Base-by-base conservation (phyloP, 768 basidiomycete genomes). In the Lactarius indigo region DNA sequence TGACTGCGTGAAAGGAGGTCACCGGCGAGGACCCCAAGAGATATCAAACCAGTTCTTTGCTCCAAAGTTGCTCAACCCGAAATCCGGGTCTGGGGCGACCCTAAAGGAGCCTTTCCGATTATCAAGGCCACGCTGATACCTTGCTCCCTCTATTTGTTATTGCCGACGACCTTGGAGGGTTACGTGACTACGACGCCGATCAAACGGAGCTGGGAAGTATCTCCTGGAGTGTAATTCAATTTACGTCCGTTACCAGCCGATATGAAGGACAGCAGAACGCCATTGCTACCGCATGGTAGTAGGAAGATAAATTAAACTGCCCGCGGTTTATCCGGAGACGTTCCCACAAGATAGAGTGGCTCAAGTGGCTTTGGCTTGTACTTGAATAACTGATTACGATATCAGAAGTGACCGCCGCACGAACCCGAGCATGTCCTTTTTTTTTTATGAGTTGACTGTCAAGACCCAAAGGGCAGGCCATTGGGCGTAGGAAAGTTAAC, bases 151-250 rank as follows among this genome's bases (percentile, higher is more conserved):
- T 78, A 50, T 84, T 81, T 76, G 83, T 83, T 10, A 80, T 84
- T 72, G 72, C 77, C 47, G 75, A 79, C 13, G 80, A 37, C 79
- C 59, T 57, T 68, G 13, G 83, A 81, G n/a, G 6, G 58, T 86
- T 87, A 72, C 83, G 84, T 68, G 71, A 74, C 61, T 81, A 81
- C 72, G 79, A 80, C 7, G 87, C 89, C 7, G 88, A 85, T 72
- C 85, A 90, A 75, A 75, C 85, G 44, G 79, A 85, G 58, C 76
- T 92, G 31, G 75, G 76, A 63, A 78, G 83, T 64, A 81, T 94
- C 33, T 92, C 93, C n/a, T 88, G 84, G 87, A 81, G 28, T 90
- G 93, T 74, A 92, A 93, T 75, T 92, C 92, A 23, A 83, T 93
- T 86, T 92, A 26, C 81, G 79, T 56, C 79, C 84, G 62, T 80